Base-by-base conservation (phyloP, 495 filamentous ascomycete genomes). In the Hypoxylon rickii region DNA sequence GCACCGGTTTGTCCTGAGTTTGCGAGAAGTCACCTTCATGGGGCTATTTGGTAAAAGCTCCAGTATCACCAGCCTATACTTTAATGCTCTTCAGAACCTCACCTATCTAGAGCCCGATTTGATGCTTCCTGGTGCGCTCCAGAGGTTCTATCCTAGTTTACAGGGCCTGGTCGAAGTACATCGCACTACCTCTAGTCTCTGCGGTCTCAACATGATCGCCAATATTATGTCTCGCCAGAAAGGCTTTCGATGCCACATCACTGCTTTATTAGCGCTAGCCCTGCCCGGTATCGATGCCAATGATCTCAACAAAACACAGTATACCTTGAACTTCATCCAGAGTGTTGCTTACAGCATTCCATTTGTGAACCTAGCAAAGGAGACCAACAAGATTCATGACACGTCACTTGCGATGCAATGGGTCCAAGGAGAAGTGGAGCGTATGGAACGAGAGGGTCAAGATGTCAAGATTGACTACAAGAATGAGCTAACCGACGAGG, bases 81-180 rank as follows among this genome's bases (percentile, higher is more conserved):
- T 96, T 34, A 93, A 89, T 7, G 89, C 92, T 3, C 77, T 99
- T 44, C 93, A 97, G 67, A 87, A 86, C 33, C 74, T 99, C 45
- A 86, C 95, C 3, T 96, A 87, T 64, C 78, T 99, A 34, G 93
- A 97, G 65, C 95, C 94, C 1, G 85, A 90, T 62, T 76, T 97
- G 57, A 96, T 99, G 57, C 76, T 99, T 6, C 94, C 94, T 2
- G 95, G 94, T 15, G 92, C 92, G 16, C 73, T 99, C 33, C 94
- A 99, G 70, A 80, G 95, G 40, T 97, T 99, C 59, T 99, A 99
- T 61, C 94, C 94, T 16, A 91, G 93, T 40, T 83, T 99, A 64
- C 93, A 97, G 72, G 94, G 94, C 1, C 77, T 97, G 26, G 94
- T 99, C 16, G 94, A 99, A 73, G 94, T 99, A 15, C 94, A 99